Evolutionary conservation across 768 basidiomycete species (phyloP).

Genomic region (Calocybe indica): DNA sequence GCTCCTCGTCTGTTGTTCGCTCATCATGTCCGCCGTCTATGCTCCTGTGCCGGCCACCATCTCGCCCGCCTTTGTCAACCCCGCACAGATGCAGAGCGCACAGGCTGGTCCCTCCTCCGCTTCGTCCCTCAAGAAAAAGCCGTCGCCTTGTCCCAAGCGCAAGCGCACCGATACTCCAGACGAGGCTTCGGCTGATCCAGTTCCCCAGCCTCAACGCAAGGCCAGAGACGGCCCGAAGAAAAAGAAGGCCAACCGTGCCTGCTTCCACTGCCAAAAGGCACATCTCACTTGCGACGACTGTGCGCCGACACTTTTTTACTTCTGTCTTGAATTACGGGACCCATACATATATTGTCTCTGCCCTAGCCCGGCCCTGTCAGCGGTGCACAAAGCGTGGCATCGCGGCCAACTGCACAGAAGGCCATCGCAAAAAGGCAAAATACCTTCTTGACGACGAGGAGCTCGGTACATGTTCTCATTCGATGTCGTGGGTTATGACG

Average conservation of each 20-base stretch:
- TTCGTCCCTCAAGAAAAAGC: conserved; percentile 32
- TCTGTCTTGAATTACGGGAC: conserved; percentile 12
- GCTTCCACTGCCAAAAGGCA: conserved; percentile 94
- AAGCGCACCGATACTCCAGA: conserved; percentile 60
- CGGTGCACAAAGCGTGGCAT: conserved; percentile 94
- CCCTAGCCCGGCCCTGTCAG: conserved; percentile 88
- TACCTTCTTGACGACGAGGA: conserved; percentile 94
- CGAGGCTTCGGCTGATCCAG: conserved; percentile 42
- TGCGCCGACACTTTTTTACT: conserved; percentile 35
- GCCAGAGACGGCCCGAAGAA: conserved; percentile 79
- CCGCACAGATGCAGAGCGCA: conserved; percentile 36
- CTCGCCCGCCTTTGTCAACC: conserved; percentile 31
- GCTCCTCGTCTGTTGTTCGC: conserved; percentile 12
- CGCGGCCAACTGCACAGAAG: conserved; percentile 84
- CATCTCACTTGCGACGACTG: conserved; percentile 99
- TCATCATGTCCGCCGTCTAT: conserved; percentile 30
- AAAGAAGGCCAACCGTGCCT: conserved; percentile 93
- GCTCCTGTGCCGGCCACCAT: conserved; percentile 28
- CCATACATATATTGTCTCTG: conserved; percentile 4
- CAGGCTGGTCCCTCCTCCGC: conserved; percentile 38
- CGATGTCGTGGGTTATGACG: conserved; percentile 5
- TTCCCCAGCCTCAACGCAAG: conserved; percentile 39
- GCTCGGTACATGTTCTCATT: conserved; percentile 51
- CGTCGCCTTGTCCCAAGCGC: conserved; percentile 39
- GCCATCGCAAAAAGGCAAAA: conserved; percentile 96